Evolutionary conservation across 208 protist species (phyloP), one percentile per base, ranked within the genome.

Genomic region (Ichthyophonus hoferi): DNA sequence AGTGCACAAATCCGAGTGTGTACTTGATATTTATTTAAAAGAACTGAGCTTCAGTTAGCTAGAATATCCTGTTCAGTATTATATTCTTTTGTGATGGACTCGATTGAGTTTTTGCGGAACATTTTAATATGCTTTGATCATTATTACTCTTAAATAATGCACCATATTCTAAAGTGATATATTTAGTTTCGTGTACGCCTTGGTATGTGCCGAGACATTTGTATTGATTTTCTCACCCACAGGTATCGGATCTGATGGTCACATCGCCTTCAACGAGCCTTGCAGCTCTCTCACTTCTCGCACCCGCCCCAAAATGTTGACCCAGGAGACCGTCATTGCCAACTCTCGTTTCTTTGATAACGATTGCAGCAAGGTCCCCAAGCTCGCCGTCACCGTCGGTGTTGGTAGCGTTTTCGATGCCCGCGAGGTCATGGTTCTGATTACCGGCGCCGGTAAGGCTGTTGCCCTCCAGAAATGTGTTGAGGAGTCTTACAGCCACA

Each of bases 261-360:
- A 98, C 90, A 94, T 98, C 43, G 96, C 96, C 33, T 98, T 98
- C 91, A 98, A 98, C 90, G 97, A 98, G 88, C 97, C 96, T n/a
- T 83, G 87, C 33, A 88, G 83, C 91, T 96, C 94, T 79, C 91
- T 97, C 42, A 82, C 92, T 1, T 96, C 93, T 79, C 86, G 93
- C 79, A 98, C 97, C 0, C 94, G 97, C 42, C 91, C 97, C 37
- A 98, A 98, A 93, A 97, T 95, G 40, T 92, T 98, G 7, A 97
- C 97, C 14, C 90, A 95, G 58, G 97, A 98, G 87, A 98, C 97
- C 2, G 96, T 98, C 78, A 88, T 95, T 50, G 95, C 94, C 82
- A 98, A 98, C 92, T 94, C 95, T 38, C 93, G 96, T 67, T 98
- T 98, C 93, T 98, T 98, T 90, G 93, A 93, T 24, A 95, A 95